Percentiles rank a stretch among this genome's conserved stretches.
Evolutionary conservation across 371 early-diverging fungal genomes (phyloP).

Genomic region (Circinella minor): DNA sequence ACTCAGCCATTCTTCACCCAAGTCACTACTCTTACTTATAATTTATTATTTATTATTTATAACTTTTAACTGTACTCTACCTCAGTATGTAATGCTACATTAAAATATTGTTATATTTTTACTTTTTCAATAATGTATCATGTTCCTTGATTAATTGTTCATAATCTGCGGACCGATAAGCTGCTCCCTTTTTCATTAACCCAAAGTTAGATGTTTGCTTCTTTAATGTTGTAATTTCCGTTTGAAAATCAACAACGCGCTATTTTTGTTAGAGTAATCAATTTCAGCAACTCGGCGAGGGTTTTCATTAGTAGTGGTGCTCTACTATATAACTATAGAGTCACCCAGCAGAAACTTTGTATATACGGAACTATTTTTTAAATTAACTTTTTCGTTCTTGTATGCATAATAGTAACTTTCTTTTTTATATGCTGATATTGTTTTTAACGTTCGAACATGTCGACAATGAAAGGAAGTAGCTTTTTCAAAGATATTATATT

Average conservation of each 20-base stretch:
- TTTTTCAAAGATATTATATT: slow-evolving; percentile 69
- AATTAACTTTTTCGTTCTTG: no score
- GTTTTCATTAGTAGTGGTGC: slow-evolving; percentile 25
- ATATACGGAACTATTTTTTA: no score
- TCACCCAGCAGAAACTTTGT: no score
- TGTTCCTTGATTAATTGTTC: slow-evolving; percentile 74
- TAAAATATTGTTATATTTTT: slow-evolving; percentile 3
- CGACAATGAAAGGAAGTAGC: slow-evolving; percentile 70
- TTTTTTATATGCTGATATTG: slow-evolving; percentile 60
- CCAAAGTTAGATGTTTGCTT: slow-evolving; percentile 66
- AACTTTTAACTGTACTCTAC: no score
- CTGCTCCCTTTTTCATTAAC: slow-evolving; percentile 78
- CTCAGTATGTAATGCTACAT: not conserved
- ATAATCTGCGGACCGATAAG: slow-evolving; percentile 73
- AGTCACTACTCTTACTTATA: no score
- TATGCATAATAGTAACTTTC: slow-evolving; percentile 39
- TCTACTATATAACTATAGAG: no score
- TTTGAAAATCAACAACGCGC: slow-evolving; percentile 30
- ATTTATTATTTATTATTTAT: no score
- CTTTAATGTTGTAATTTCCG: slow-evolving; percentile 58
- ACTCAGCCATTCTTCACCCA: no score
- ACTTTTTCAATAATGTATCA: slow-evolving; percentile 42
- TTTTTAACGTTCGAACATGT: slow-evolving; percentile 72
- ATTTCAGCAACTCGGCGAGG: slow-evolving; percentile 38
- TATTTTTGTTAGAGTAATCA: slow-evolving; percentile 32